These are phyloP conservation scores for Warburgia ugandensis DNA, from an alignment of 164 flowering plant species.

Conservation along the genomic window DNA sequence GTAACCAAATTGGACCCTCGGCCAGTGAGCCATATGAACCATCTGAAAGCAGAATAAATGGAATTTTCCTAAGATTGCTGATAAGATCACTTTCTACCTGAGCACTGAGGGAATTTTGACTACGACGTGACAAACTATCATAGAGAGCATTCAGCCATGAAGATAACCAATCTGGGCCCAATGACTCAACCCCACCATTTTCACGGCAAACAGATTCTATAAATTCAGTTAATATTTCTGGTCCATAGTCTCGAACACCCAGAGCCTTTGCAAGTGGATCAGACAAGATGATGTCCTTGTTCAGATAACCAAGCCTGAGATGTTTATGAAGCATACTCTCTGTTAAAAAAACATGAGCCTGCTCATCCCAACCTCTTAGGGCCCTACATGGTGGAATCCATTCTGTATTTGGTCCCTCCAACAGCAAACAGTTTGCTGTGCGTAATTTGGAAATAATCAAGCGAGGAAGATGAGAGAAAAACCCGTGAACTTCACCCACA, in stretches of 20 bases:
- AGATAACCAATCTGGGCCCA: conserved; percentile 72
- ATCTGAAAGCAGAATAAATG: conserved; percentile 89
- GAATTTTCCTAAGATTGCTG: conserved; percentile 36
- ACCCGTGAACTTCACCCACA: conserved; percentile 93
- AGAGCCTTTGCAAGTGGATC: conserved; percentile 68
- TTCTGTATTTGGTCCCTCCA: conserved; percentile 48
- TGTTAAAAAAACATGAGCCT: conserved; percentile 51
- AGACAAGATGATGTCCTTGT: conserved; percentile 56
- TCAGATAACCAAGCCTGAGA: conserved; percentile 77
- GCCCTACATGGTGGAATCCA: conserved; percentile 95
- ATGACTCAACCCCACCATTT: conserved; percentile 38
- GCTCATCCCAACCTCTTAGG: conserved; percentile 69
- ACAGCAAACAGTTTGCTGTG: conserved; percentile 67
- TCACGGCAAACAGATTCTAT: conserved; percentile 41
- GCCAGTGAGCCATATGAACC: conserved; percentile 62
- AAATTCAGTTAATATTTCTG: conserved; percentile 47
- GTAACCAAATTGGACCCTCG: conserved; percentile 82
- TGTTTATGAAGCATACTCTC: conserved; percentile 55
- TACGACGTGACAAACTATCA: conserved; percentile 25
- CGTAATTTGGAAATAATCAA: conserved; percentile 70
- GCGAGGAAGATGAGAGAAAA: conserved; percentile 83
- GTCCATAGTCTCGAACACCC: conserved; percentile 79
- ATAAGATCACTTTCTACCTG: conserved; percentile 31
- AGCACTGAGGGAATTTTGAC: conserved; percentile 13
- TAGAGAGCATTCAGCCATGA: conserved; percentile 56